Percentiles rank a stretch among this genome's conserved stretches.
Conservation (phyloP, 1,139 yeast genomes). For the Suhomyces panamericanus region DNA sequence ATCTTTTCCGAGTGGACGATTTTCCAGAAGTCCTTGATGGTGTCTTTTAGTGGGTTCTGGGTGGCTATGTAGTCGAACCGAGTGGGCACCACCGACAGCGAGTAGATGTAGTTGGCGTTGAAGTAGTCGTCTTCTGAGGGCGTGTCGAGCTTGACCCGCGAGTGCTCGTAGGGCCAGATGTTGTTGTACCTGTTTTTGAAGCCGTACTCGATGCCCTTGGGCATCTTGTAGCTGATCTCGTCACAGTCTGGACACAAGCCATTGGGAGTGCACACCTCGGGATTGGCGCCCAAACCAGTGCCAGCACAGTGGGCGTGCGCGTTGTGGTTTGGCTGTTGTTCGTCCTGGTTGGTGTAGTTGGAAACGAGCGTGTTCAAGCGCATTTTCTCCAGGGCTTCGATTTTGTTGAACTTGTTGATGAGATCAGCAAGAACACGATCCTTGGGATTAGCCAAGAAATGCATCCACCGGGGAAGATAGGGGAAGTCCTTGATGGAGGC, state of each 20-base stretch:
- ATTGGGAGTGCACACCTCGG: slow-evolving; percentile 40
- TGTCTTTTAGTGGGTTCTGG: slow-evolving; percentile 43
- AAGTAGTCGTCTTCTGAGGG: slow-evolving; percentile 39
- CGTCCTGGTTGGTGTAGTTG: slow-evolving; percentile 7
- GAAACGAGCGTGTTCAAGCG: slow-evolving; percentile 37
- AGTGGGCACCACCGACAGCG: slow-evolving; percentile 19
- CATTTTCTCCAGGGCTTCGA: slow-evolving; percentile 51
- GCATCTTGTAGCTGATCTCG: slow-evolving; percentile 46
- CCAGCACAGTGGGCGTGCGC: slow-evolving; percentile 12
- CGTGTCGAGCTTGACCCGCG: slow-evolving; percentile 36
- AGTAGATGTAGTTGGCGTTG: slow-evolving; percentile 41
- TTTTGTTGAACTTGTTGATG: slow-evolving; percentile 41
- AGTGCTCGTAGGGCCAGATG: slow-evolving; percentile 50
- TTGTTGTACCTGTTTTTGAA: slow-evolving; percentile 47
- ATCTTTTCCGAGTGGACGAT: slow-evolving; percentile 54
- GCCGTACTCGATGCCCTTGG: slow-evolving; percentile 52
- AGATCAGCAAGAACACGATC: slow-evolving; percentile 36
- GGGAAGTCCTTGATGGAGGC: slow-evolving; percentile 19
- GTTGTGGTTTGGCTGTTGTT: slow-evolving; percentile 1
- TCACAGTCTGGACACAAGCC: slow-evolving; percentile 48
- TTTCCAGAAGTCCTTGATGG: slow-evolving; percentile 47
- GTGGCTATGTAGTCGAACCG: slow-evolving; percentile 42
- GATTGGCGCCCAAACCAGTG: neutral
- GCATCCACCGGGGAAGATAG: slow-evolving; percentile 51
- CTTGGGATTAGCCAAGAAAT: slow-evolving; percentile 26